Evolutionary conservation across 106 monocot genomes (phyloP).

Genomic region (Dioscorea dumetorum): DNA sequence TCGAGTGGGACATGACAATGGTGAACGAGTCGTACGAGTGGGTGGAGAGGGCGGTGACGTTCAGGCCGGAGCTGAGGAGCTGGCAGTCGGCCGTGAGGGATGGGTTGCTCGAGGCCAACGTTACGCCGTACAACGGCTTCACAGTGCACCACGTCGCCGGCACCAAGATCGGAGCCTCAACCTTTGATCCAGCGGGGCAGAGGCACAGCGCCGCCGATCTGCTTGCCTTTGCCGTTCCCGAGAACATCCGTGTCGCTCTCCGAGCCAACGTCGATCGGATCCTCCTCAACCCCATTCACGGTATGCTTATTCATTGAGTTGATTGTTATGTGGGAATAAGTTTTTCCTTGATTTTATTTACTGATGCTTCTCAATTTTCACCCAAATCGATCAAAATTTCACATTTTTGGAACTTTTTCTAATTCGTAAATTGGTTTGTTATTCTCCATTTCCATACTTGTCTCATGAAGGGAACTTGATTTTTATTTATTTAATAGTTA

Average conservation of each 20-base stretch:
- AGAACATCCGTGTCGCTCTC: conserved; percentile 56
- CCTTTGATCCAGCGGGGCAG: conserved; percentile 51
- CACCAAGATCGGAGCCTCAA: conserved; percentile 82
- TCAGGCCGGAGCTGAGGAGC: conserved; percentile 36
- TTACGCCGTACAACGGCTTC: conserved; percentile 79
- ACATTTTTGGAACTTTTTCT: too few species aligned
- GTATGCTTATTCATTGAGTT: neutral
- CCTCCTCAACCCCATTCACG: conserved; percentile 27
- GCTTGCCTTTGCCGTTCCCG: conserved; percentile 31
- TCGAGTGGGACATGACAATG: conserved; percentile 28
- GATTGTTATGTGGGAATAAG: too few species aligned
- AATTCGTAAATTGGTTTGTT: too few species aligned
- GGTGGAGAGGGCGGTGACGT: conserved; percentile 46
- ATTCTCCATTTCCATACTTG: too few species aligned
- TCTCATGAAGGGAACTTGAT: too few species aligned
- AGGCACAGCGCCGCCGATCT: conserved; percentile 81
- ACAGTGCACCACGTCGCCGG: conserved; percentile 64
- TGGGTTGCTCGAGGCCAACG: conserved; percentile 59
- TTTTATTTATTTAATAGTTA: too few species aligned
- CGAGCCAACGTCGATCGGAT: conserved; percentile 67
- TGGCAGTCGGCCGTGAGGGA: conserved; percentile 76
- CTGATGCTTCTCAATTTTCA: too few species aligned
- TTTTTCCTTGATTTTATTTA: too few species aligned
- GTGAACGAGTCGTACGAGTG: conserved; percentile 47
- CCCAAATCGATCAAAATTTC: too few species aligned